phyloP scores from a whole-genome alignment of 1,139 yeast genomes.

The Magnusiomyces suaveolens region DNA sequence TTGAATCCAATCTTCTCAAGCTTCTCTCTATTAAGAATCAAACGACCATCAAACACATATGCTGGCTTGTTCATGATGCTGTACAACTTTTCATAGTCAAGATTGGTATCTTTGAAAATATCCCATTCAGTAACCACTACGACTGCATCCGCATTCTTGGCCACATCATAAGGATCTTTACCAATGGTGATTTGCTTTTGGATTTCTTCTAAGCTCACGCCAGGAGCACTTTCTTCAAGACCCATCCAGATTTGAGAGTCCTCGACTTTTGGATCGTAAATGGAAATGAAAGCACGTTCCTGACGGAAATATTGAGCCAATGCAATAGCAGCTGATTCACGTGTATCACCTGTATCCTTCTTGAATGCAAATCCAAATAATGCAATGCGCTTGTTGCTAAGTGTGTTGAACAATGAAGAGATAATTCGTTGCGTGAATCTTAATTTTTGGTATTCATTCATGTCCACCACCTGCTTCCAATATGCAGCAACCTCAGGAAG shows the following conservation, averaged over 20 bases:
- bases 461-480: slow-evolving; percentile 27
- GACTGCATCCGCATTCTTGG: slow-evolving; percentile 24
- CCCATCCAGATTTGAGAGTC: slow-evolving; percentile 26
- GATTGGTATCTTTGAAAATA: slow-evolving; percentile 20
- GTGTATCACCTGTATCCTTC: slow-evolving; percentile 27
- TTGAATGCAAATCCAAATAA: slow-evolving; percentile 27
- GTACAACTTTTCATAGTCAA: slow-evolving; percentile 24
- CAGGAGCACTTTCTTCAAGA: slow-evolving; percentile 20
- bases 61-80: slow-evolving; percentile 25
- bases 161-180: slow-evolving; percentile 23
- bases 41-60: slow-evolving; percentile 24
- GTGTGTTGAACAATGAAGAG: slow-evolving; percentile 23
- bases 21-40: slow-evolving; percentile 21
- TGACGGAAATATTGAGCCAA: slow-evolving; percentile 23
- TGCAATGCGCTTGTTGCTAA: slow-evolving; percentile 24
- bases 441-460: slow-evolving; percentile 26
- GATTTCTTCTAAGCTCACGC: slow-evolving; percentile 17
- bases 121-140: slow-evolving; percentile 28
- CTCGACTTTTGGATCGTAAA: slow-evolving; percentile 27
- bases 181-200: slow-evolving; percentile 19
- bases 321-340: slow-evolving; percentile 26
- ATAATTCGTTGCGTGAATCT: slow-evolving; percentile 25
- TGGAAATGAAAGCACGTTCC: slow-evolving; percentile 22
- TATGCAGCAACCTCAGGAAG: slow-evolving; percentile 27
- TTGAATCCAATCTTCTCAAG: slow-evolving; percentile 20